These are phyloP conservation scores for Auricularia sp. DNA, from an alignment of 768 basidiomycete species.

Conservation along the genomic window DNA sequence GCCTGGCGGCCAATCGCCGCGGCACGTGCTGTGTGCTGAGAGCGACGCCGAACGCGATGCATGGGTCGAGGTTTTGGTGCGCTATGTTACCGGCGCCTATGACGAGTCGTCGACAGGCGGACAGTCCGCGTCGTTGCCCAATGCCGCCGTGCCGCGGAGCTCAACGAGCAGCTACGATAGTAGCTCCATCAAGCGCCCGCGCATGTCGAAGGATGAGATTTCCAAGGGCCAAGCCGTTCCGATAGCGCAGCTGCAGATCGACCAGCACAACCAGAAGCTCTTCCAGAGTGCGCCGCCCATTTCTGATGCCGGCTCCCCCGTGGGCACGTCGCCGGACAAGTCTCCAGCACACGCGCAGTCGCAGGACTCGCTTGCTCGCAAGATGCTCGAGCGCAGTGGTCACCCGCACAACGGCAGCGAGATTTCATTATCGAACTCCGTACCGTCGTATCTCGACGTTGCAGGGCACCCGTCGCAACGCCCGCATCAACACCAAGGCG, in stretches of 20 bases:
- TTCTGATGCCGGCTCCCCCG: neutral
- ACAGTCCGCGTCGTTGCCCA: neutral
- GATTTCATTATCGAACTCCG: slow-evolving; percentile 49
- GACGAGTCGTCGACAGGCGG: slow-evolving; percentile 31
- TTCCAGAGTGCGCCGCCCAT: slow-evolving; percentile 34
- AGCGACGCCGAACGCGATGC: slow-evolving; percentile 86
- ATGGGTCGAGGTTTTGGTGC: slow-evolving; percentile 91
- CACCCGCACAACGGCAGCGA: slow-evolving; percentile 2
- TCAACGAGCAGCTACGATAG: slow-evolving; percentile 27
- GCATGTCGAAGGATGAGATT: slow-evolving; percentile 51
- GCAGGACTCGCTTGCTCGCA: neutral
- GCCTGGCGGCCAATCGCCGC: slow-evolving; percentile 55
- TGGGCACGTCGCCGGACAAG: slow-evolving; percentile 1
- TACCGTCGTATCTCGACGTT: slow-evolving; percentile 39
- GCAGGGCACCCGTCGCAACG: slow-evolving; percentile 32
- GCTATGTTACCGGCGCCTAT: slow-evolving; percentile 75
- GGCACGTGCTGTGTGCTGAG: slow-evolving; percentile 94
- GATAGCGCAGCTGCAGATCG: slow-evolving; percentile 44
- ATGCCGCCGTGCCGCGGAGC: slow-evolving; percentile 2
- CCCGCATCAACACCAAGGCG: slow-evolving; percentile 31
- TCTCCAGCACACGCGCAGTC: neutral
- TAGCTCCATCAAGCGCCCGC: neutral
- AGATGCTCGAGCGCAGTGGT: neutral
- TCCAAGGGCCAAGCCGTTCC: slow-evolving; percentile 43
- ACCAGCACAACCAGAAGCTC: slow-evolving; percentile 47